Base-by-base conservation (phyloP, 192 early-diverging fungal species). In the Backusella luteola region DNA sequence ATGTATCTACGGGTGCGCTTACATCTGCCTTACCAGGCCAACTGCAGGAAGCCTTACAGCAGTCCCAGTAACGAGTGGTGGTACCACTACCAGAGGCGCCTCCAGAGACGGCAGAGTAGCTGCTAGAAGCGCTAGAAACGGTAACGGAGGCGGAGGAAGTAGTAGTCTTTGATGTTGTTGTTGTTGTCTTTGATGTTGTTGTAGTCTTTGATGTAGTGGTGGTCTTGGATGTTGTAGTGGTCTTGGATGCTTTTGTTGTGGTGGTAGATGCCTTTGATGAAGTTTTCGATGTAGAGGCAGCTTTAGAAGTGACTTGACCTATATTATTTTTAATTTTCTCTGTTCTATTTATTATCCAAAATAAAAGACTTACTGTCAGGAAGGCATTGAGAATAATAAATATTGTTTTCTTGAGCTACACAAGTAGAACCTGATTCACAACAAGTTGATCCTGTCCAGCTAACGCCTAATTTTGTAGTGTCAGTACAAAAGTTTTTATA, bases 11-110 rank as follows among this genome's bases (percentile, higher is more conserved):
- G 36, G 77, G 72, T 52, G 35, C 34, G 5, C 63, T 73, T 4
- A 78, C 77, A 34, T 35, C 34, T 1, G 71, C 77, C 42, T 78
- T 78, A 3, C 72, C 77, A 4, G 32, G 46, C 71, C 71, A 73
- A 53, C 66, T 59, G 6, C 77, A 73, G 23, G 71, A 73, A 38
- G 77, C 53, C 29, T 78, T 78, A 63, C 77, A 78, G 21, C 77
- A 78, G 59, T 78, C 77, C 76, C 76, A 77, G 52, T 77, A 77
- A 29, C 76, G 76, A 8, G 69, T 77, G 2, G 70, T 77, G n/a
- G 38, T 59, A 49, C 76, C 69, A 14, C 39, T 77, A 66, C 76
- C 76, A 34, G 76, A 77, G 23, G 32, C 44, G 42, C 69, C 76
- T 4, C 70, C 59, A 44, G 76, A 17, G 15, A 77, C 34, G 34